These are phyloP conservation scores for Xylariaceae sp. DNA, from an alignment of 2,329 filamentous ascomycete species.

Conservation along the genomic window DNA sequence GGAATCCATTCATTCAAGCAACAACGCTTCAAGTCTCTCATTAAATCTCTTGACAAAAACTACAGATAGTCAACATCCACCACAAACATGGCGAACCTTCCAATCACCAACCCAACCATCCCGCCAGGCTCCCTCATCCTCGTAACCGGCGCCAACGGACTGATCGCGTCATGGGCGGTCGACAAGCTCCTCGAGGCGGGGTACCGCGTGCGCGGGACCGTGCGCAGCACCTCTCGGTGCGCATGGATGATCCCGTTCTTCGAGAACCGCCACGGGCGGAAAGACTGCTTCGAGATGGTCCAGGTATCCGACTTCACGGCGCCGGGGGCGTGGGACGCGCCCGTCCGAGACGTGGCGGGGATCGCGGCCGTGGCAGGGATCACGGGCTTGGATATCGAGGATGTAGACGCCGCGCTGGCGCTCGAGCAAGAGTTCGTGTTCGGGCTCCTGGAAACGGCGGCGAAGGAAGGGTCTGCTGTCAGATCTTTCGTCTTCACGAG, in stretches of 20 bases:
- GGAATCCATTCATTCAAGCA: too few species aligned
- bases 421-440: conserved; percentile 18
- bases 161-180: conserved; percentile 15
- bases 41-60: too few species aligned
- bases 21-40: too few species aligned
- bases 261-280: conserved; percentile 21
- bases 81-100: conserved; percentile 8
- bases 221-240: conserved; percentile 31
- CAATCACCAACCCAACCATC: conserved; percentile 9
- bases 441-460: conserved; percentile 21
- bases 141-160: conserved; percentile 20
- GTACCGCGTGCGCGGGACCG: conserved; percentile 40
- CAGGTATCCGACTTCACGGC: conserved; percentile 27
- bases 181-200: conserved; percentile 24
- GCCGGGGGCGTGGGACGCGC: conserved; percentile 22
- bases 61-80: too few species aligned
- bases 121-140: conserved; percentile 12
- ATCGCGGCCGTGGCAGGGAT: conserved; percentile 27
- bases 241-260: conserved; percentile 29
- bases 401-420: conserved; percentile 22
- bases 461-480: conserved; percentile 22
- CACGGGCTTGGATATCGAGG: conserved; percentile 16
- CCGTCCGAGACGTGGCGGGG: conserved; percentile 22
- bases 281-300: conserved; percentile 23
- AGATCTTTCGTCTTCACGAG: conserved; percentile 28